Evolutionary conservation across 2,329 filamentous ascomycete genomes (phyloP).

Genomic region (Ascochyta fabae): DNA sequence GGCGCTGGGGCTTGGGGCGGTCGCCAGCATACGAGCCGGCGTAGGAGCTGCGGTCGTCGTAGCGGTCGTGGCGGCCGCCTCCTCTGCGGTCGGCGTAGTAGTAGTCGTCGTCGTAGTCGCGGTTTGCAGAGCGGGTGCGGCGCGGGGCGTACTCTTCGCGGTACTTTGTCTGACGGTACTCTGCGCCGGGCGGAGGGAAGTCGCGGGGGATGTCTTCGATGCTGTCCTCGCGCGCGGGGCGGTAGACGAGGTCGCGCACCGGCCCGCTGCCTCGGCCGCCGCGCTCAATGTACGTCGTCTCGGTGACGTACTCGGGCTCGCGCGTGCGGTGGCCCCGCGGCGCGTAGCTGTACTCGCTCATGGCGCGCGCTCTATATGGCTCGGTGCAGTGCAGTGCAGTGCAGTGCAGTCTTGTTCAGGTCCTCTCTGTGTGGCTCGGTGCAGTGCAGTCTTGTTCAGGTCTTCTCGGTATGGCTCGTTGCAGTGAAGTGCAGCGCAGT

Average conservation of each 20-base stretch:
- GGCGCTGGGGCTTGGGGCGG: constrained; percentile 54
- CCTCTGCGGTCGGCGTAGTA: constrained; percentile 42
- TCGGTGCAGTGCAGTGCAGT: constrained; percentile 12
- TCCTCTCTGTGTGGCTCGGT: no score
- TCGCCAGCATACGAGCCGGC: constrained; percentile 54
- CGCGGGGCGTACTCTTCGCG: constrained; percentile 59
- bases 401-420: constrained; percentile 1
- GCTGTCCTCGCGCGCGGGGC: constrained; percentile 71
- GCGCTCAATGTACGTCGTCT: constrained; percentile 60
- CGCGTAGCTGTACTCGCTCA: constrained; percentile 60
- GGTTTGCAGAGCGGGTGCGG: constrained; percentile 69
- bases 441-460: no score
- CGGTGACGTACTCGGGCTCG: constrained; percentile 58
- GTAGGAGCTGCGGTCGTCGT: constrained; percentile 54
- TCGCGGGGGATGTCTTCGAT: constrained; percentile 86
- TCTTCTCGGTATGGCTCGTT: no score
- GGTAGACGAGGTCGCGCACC: constrained; percentile 58
- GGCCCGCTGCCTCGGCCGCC: constrained; percentile 52
- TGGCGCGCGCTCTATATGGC: constrained; percentile 30
- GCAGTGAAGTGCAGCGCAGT: background rate
- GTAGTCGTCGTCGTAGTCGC: constrained; percentile 64
- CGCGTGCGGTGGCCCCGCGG: constrained; percentile 54
- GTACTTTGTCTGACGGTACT: constrained; percentile 55
- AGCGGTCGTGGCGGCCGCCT: constrained; percentile 29
- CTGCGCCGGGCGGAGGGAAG: constrained; percentile 73